phyloP scores from a whole-genome alignment of 306 rosid species.

The Lagenaria siceraria region DNA sequence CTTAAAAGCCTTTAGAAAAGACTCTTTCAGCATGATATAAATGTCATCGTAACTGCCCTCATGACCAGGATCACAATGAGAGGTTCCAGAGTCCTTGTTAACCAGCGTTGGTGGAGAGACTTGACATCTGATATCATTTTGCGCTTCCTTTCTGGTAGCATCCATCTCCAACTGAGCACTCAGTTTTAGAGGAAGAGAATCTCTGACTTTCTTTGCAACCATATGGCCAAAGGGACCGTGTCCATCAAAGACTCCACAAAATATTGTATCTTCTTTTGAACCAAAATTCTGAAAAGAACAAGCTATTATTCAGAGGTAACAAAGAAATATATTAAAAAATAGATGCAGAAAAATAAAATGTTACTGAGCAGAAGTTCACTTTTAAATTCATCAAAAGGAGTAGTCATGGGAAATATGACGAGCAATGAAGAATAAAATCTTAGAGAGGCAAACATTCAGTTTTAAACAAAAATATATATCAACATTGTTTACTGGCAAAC shows the following conservation, averaged over 20 bases:
- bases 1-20: slow-evolving; percentile 49
- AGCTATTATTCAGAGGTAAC: not conserved
- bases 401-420: not conserved
- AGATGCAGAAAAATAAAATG: not conserved
- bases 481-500: not conserved
- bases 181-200: slow-evolving; percentile 60
- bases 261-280: slow-evolving; percentile 28
- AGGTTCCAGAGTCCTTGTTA: slow-evolving; percentile 14
- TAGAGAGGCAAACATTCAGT: not conserved
- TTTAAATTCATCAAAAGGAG: not conserved
- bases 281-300: slow-evolving; percentile 37
- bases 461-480: not conserved
- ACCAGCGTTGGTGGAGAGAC: slow-evolving; percentile 19
- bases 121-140: slow-evolving; percentile 16
- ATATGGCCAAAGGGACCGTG: slow-evolving; percentile 85
- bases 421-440: not conserved
- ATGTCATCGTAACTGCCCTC: slow-evolving; percentile 13
- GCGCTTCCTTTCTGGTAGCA: slow-evolving; percentile 15
- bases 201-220: slow-evolving; percentile 76
- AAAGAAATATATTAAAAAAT: not conserved
- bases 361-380: not conserved
- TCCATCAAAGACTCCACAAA: slow-evolving; percentile 91
- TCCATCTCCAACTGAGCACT: slow-evolving; percentile 43
- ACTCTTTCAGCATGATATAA: slow-evolving; percentile 27
- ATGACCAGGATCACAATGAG: not conserved